Conservation (phyloP, 2,329 filamentous ascomycete genomes). For the Erysiphe pisi region DNA sequence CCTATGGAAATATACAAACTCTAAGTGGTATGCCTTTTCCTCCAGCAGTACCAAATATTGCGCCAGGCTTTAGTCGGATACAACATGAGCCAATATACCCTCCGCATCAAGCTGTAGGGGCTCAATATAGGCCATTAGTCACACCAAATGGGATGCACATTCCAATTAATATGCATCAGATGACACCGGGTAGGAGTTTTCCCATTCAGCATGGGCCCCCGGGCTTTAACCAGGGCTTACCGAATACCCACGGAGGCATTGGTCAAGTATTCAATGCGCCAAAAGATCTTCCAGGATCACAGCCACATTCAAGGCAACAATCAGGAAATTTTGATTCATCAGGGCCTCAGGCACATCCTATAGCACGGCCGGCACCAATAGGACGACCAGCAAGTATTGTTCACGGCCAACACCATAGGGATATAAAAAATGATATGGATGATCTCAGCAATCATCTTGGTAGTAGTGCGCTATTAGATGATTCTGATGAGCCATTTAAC, state of each 20-base stretch:
- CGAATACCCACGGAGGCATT: conserved; percentile 39
- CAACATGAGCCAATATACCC: conserved; percentile 46
- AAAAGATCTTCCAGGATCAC: conserved; percentile 40
- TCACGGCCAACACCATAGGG: conserved; percentile 42
- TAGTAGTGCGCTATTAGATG: conserved; percentile 76
- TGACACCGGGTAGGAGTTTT: conserved; percentile 43
- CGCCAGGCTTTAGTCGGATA: conserved; percentile 40
- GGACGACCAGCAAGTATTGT: conserved; percentile 69
- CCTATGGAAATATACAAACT: conserved; percentile 43
- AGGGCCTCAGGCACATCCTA: conserved; percentile 54
- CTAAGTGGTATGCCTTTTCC: conserved; percentile 47
- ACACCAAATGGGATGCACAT: conserved; percentile 44
- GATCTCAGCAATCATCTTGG: conserved; percentile 70
- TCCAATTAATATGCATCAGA: conserved; percentile 51
- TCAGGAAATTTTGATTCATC: conserved; percentile 44
- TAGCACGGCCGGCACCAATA: conserved; percentile 74
- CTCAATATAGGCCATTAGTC: conserved; percentile 47
- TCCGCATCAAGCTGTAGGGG: conserved; percentile 43
- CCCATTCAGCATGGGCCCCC: conserved; percentile 42
- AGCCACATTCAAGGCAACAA: conserved; percentile 62
- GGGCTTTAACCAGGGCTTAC: conserved; percentile 43
- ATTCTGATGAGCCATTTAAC: conserved; percentile 50
- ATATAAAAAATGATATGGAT: conserved; percentile 50
- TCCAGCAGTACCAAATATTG: conserved; percentile 39
- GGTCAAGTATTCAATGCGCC: conserved; percentile 38